Evolutionary conservation across 2,329 filamentous ascomycete genomes (phyloP), one percentile per base, ranked within the genome.

Genomic region (Stagonosporopsis rhizophila): DNA sequence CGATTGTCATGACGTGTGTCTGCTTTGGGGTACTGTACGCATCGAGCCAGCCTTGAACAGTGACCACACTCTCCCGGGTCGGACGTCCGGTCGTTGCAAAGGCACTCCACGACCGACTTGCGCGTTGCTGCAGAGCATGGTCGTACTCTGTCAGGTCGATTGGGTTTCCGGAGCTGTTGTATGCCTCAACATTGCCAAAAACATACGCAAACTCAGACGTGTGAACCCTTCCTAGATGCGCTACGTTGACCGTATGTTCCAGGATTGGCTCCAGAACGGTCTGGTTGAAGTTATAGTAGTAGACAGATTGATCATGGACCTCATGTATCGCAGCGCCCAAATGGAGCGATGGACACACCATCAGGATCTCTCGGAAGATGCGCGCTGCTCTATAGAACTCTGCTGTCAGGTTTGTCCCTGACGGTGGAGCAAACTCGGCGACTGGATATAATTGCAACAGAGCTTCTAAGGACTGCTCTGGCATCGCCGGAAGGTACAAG

Each of bases 151-250:
- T 73, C 0, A 79, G 75, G 12, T 76, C 45, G 35, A 68, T 54
- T 1, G 65, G 66, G 77, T 78, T 46, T 1, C 57, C 65, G 65
- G 69, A 67, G 3, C 67, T 64, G 46, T 82, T 74, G 65, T 81
- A 85, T 47, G 77, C 71, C 2, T 78, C 54, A 22, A 73, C 58
- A 38, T 62, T 74, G 20, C 64, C 82, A 56, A 81, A 85, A 3
- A 83, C 70, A 67, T 84, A 85, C 5, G 81, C 78, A 23, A 85
- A 80, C 47, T 85, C 83, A 0, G 81, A 80, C 0, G 81, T 82
- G 64, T 86, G 83, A 5, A 82, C 74, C 0, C 79, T 72, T 25
- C 82, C 82, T 5, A 80, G 62, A 1, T 79, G 79, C 1, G 75
- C 69, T 3, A 70, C 59, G 9, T 75, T 74, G 20, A 61, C 61